Base-by-base conservation (phyloP, 2,329 filamentous ascomycete genomes). In the Lomentospora prolificans region DNA sequence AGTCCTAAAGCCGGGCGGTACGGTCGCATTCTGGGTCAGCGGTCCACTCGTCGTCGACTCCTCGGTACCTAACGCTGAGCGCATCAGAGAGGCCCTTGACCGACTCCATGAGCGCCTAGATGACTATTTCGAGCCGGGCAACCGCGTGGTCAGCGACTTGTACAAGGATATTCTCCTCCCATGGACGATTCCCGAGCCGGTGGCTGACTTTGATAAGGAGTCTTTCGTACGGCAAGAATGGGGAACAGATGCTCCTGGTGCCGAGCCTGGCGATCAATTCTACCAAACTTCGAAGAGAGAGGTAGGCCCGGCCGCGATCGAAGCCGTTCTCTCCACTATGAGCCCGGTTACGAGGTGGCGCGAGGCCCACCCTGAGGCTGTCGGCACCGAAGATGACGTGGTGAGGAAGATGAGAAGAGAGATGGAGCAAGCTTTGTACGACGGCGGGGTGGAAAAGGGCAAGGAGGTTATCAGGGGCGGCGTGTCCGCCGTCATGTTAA, bases 1-100 rank as follows among this genome's bases (percentile, higher is more conserved):
- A 12, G 65, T 76, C 1, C 65, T 83, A 6, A 74, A 71, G 58
- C 75, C 77, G 0, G 75, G 75, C n/a, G 80, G 79, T 19, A 80
- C 71, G 3, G 73, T 82, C 0, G 78, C 77, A 0, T 57, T 83
- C 1, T 82, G 78, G 77, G 66, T 67, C 0, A 65, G 63, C 3
- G 69, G 68, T 4, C 58, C 61, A 2, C 59, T 68, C 22, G 57
- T 58, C 8, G 56, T 68, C 3, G 64, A 71, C 56, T 56, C 58
- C 7, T 62, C 61, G 52, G 68, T 63, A 17, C 72, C 75, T 0
- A 75, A 76, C 57, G 64, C 64, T 1, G 63, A 56, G 1, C 70
- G 68, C 3, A 66, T 82, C 12, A 71, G 78, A 58, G 63, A 63
- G 1, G 63, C 69, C 0, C 59, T 80, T 1, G 66, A 70, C 5